Base-by-base conservation (phyloP, 2,329 filamentous ascomycete species). In the Fusarium phyllophilum region DNA sequence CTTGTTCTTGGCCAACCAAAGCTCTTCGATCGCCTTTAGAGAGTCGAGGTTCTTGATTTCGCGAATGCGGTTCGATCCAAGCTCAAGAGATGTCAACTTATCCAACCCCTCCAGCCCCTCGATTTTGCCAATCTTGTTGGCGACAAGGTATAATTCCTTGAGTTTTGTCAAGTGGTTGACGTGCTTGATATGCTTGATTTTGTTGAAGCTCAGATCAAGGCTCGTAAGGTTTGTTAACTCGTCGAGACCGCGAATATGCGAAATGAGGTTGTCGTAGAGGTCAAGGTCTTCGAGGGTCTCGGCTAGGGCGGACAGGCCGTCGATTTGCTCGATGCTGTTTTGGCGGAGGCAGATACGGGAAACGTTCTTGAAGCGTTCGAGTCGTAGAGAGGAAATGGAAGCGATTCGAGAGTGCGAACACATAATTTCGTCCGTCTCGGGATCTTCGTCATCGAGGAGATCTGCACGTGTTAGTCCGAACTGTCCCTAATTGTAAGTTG, bases 171-270 rank as follows among this genome's bases (percentile, higher is more conserved):
- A 85, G 78, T 96, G 93, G 66, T 89, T 88, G 74, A 98, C 85
- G 78, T 96, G 91, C 83, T 97, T 97, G 85, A 99, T 97, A 83
- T 98, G 95, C 82, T 97, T 98, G 85, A 99, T 96, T 86, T 98
- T 98, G 87, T 99, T 99, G 89, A 98, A 99, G 82, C 94, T 97
- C 58, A 99, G 87, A 81, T 99, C 96, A 62, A 99, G 89, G 64
- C 86, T 92, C 11, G 89, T 94, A 61, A 99, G 89, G 70, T 93
- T 88, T 18, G 88, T 90, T 65, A 98, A 89, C 51, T 90, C 86
- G 61, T 98, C 95, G 51, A 99, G 88, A 36, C 94, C 94, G 75
- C 92, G 91, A 82, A 98, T 90, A 82, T 97, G 95, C 17, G 91
- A 90, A 77, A 99, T 95, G 24, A 97, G 88, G 83, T 99, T 99